Evolutionary conservation across 352 stramenopile genomes (phyloP), one percentile per base, ranked within the genome.

Genomic region (Phytophthora cryptogea): DNA sequence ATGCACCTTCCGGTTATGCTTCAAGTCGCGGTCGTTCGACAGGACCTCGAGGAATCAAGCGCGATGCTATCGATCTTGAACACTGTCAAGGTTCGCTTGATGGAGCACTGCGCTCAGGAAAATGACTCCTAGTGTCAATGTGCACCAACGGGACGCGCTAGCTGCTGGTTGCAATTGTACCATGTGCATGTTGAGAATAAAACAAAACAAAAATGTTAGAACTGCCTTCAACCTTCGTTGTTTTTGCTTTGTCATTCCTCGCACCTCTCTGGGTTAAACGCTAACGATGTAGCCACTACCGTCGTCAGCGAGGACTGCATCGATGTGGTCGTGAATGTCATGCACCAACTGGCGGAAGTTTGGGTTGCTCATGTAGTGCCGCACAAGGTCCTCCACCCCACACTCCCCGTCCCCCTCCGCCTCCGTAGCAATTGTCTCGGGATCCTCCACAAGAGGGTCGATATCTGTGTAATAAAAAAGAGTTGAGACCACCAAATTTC

Each of bases 1-100:
- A 95, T 95, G 86, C 86, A 95, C 41, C 64, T 95, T n/a, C 86
- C 86, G 0, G 86, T 95, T 14, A 95, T 95, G 86, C 72, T 95
- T 9, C 86, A 92, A 59, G 82, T 95, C 20, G 74, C 84, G 2
- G 56, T 90, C 5, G 66, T 95, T 50, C 80, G 86, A 14, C 68
- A 79, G 56, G 83, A 93, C 39, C 36, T 76, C 28, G 86, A 95
- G 28, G 86, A 95, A 57, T 74, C 69, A 8, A 71, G 56, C 13
- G 80, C 79, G n/a, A 92, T 95, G 83, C 54, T 86, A 0, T 74
- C 74, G 1, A 95, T 95, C 42, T 66, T 93, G 10, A 72, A 92
- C 43, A 83, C 78, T 8, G 83, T 95, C 45, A 95, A 93, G 41
- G 27, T 54, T 26, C 76, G 83, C 10, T 71, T 95, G 27, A 45